Conservation (phyloP, 106 monocot genomes). For the Iris macrosiphon region DNA sequence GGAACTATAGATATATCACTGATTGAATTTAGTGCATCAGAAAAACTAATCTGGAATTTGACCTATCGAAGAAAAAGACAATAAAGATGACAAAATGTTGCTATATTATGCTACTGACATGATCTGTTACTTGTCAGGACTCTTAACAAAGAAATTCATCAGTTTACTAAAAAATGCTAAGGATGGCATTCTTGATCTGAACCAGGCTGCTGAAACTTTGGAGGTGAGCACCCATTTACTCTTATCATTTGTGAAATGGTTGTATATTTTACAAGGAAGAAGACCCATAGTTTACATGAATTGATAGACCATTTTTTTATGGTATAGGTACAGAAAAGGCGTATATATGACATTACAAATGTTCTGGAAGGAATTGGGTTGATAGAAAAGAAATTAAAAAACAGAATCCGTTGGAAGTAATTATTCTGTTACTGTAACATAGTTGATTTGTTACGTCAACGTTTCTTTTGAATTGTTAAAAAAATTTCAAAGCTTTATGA, state of each 20-base stretch:
- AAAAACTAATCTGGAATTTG: not conserved
- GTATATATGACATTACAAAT: conserved; percentile 97
- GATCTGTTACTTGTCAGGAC: conserved; percentile 30
- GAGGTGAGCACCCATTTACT: conserved; percentile 33
- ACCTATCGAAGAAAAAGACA: too few relatives aligned
- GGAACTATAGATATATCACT: too few relatives aligned
- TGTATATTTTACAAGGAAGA: not conserved
- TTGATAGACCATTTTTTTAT: not conserved
- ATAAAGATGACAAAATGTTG: too few relatives aligned
- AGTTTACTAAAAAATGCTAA: conserved; percentile 69
- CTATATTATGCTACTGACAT: not conserved
- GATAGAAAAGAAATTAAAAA: conserved; percentile 85
- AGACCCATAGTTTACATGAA: too few relatives aligned
- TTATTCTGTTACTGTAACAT: conserved; percentile 1
- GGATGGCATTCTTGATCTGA: conserved; percentile 93
- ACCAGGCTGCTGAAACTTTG: conserved; percentile 84
- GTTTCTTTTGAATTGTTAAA: not conserved
- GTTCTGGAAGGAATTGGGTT: conserved; percentile 95
- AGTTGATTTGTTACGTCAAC: not conserved
- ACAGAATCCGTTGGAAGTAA: conserved; percentile 90
- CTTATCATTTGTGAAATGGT: not conserved
- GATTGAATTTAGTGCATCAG: too few relatives aligned
- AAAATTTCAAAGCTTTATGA: not conserved
- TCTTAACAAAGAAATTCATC: conserved; percentile 84
- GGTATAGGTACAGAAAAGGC: conserved; percentile 75